A percentile compares a stretch with the other conserved stretches of the same genome.
phyloP scores from a whole-genome alignment of 2,329 filamentous ascomycete genomes.

The Cladophialophora bantiana region DNA sequence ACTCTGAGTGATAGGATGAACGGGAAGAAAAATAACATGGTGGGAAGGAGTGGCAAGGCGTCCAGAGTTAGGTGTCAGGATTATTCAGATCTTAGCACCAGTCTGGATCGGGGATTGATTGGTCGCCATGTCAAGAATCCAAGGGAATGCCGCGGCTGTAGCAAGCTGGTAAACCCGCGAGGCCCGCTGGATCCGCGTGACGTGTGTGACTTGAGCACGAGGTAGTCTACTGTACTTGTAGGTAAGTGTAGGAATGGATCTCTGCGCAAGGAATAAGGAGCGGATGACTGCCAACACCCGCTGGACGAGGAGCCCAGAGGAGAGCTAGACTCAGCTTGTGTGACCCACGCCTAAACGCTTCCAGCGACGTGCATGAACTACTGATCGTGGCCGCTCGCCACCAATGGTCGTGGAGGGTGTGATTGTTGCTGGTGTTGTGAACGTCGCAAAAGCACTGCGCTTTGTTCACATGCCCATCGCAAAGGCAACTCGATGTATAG shows the following conservation, averaged over 20 bases:
- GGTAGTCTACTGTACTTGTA: too few species aligned
- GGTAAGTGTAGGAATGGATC: too few species aligned
- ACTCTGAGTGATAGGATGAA: neutral
- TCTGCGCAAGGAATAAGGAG: neutral
- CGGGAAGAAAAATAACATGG: neutral
- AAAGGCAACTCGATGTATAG: neutral
- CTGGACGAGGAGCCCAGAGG: neutral
- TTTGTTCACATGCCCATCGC: constrained; percentile 7
- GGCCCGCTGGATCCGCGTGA: constrained; percentile 16
- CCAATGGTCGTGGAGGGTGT: constrained; percentile 26
- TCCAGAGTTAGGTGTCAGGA: neutral
- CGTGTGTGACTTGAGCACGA: neutral
- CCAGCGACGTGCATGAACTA: constrained; percentile 27
- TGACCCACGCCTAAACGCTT: constrained; percentile 17
- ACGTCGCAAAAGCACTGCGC: neutral
- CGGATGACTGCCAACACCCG: constrained; percentile 1
- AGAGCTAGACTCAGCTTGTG: constrained; percentile 8
- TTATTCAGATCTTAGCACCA: constrained; percentile 6
- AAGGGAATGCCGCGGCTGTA: neutral
- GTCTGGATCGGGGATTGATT: neutral
- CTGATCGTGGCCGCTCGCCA: constrained; percentile 9
- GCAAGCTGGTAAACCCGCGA: neutral
- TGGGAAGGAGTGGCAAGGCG: neutral
- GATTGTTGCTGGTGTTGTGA: neutral
- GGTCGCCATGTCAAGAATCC: neutral